Conservation (phyloP, 352 stramenopile genomes). For the Phytophthora fragariae region DNA sequence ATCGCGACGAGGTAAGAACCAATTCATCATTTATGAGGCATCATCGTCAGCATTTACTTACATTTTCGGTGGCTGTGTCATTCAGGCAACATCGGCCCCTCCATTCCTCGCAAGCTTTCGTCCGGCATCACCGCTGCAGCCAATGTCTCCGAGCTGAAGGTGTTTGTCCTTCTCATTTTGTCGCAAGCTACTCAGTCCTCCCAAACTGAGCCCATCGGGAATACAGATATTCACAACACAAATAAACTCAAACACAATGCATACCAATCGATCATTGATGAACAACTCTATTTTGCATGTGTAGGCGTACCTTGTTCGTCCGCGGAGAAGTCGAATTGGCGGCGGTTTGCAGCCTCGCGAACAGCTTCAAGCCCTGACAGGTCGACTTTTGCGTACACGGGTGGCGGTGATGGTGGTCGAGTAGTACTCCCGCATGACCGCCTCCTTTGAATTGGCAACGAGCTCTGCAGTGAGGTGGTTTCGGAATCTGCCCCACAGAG, state of each 20-base stretch:
- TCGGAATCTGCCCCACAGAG: constrained; percentile 17
- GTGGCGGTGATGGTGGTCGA: constrained; percentile 16
- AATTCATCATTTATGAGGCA: neutral
- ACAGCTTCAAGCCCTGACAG: constrained; percentile 57
- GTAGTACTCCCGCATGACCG: no score
- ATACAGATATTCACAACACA: constrained; percentile 4
- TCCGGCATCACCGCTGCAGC: constrained; percentile 36
- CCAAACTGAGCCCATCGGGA: constrained; percentile 10
- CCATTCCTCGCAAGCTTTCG: constrained; percentile 53
- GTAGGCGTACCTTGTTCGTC: constrained; percentile 31
- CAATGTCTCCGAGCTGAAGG: constrained; percentile 36
- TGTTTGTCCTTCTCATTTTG: neutral
- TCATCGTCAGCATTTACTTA: no score
- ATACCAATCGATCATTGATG: neutral
- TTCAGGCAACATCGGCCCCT: constrained; percentile 29
- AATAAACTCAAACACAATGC: constrained; percentile 16
- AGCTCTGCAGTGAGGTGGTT: neutral
- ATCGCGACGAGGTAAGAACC: constrained; percentile 53
- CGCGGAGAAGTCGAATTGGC: constrained; percentile 53
- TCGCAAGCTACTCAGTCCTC: constrained; percentile 11
- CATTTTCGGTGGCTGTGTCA: neutral
- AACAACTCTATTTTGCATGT: neutral
- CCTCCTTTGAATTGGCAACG: constrained; percentile 2
- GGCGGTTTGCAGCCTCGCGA: constrained; percentile 42
- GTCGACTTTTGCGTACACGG: constrained; percentile 34